Conservation (phyloP, 2,329 filamentous ascomycete genomes). For the Fusarium cicatricum region DNA sequence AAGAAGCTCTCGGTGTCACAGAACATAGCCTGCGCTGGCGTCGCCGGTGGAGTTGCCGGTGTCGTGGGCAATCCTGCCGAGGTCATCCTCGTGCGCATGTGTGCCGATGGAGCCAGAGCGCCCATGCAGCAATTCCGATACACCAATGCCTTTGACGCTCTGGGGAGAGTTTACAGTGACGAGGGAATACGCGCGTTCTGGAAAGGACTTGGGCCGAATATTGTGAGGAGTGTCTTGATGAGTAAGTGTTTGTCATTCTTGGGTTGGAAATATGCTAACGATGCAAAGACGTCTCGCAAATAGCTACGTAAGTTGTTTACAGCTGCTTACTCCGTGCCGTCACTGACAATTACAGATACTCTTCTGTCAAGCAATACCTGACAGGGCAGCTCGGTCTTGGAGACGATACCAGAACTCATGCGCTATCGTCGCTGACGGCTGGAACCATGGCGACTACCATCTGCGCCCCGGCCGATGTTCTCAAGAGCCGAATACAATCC, state of each 20-base stretch:
- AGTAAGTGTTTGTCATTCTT: conserved; percentile 41
- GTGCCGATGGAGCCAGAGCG: conserved; percentile 53
- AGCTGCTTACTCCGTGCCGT: neutral
- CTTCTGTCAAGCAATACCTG: conserved; percentile 47
- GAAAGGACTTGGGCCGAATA: conserved; percentile 51
- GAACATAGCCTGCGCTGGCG: conserved; percentile 51
- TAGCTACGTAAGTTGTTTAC: conserved; percentile 49
- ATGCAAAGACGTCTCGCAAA: conserved; percentile 52
- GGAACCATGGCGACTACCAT: conserved; percentile 57
- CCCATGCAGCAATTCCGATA: conserved; percentile 49
- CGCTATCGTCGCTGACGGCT: conserved; percentile 50
- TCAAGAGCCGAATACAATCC: conserved; percentile 54
- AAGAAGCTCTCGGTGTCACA: conserved; percentile 44
- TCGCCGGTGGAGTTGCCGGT: conserved; percentile 53
- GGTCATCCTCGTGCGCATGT: conserved; percentile 56
- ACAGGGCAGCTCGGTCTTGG: conserved; percentile 39
- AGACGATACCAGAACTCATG: conserved; percentile 53
- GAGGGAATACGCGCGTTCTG: conserved; percentile 51
- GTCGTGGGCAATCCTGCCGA: conserved; percentile 57
- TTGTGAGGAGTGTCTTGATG: conserved; percentile 55
- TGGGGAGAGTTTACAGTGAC: conserved; percentile 41
- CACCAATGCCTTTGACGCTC: conserved; percentile 48
- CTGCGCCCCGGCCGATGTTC: conserved; percentile 55
- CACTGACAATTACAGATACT: conserved; percentile 40
- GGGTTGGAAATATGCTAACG: conserved; percentile 2